Base-by-base conservation (phyloP, 2,329 filamentous ascomycete genomes). In the Fusarium odoratissimum region DNA sequence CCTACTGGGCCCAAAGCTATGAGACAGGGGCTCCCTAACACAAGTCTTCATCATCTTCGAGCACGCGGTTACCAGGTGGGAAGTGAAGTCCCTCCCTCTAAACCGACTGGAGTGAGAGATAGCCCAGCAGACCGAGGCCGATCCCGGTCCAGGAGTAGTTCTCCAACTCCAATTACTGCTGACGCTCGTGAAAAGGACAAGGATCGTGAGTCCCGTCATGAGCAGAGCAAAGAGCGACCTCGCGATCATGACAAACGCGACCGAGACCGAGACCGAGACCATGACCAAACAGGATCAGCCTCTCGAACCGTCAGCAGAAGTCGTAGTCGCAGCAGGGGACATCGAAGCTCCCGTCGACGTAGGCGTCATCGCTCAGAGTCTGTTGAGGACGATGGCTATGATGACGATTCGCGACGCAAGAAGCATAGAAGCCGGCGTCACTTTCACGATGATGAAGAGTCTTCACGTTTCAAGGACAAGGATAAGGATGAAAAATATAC, bases 1-100 rank as follows among this genome's bases (percentile, higher is more conserved):
- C 96, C 96, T 33, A 97, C 93, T 60, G 96, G 95, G 14, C 96
- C 96, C 52, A 95, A 96, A 83, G 96, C 96, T 23, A 97, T 98
- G 94, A 90, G 95, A 71, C 92, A 96, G 82, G 94, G 95, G 35
- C 86, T 95, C 16, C 93, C 93, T 57, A 97, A 97, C 81, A 95
- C 92, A 64, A 93, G 93, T 74, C 88, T 93, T 59, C 88, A 91
- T 72, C 89, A 92, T 76, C 80, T 91, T 80, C 85, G 90, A 71
- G 88, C 88, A 30, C 82, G 86, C 71, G 86, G 86, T 42, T 85
- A 83, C 77, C 86, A 81, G 72, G 82, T 87, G 41, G 82, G 81
- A 74, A 83, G 84, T 72, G 80, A 84, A 56, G 76, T 75, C 60
- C 77, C 80, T 40, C 80, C 78, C 23, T 60, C 69, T 38, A 77